Evolutionary conservation across 2,329 filamentous ascomycete genomes (phyloP).

Genomic region (Tolypocladium sp.): DNA sequence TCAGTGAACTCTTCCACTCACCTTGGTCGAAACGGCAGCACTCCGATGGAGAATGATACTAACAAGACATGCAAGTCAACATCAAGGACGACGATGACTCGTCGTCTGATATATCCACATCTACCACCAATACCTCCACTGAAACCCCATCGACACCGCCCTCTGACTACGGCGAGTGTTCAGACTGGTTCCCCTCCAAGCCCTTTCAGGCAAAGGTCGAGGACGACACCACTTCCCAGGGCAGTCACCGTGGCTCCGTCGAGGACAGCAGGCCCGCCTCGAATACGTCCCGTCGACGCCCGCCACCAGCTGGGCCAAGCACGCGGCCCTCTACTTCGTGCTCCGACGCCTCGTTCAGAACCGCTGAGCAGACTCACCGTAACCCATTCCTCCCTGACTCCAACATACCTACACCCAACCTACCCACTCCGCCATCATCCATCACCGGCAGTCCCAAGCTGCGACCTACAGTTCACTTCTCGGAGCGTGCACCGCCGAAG

Average conservation of each 20-base stretch:
- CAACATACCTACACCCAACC: too few relatives aligned
- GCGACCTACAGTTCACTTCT: slow-evolving; percentile 21
- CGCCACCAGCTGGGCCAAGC: background rate
- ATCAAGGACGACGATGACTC: slow-evolving; percentile 9
- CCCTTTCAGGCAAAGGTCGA: background rate
- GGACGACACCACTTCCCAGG: background rate
- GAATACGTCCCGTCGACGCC: background rate
- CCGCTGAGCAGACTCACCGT: background rate
- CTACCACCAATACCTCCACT: background rate
- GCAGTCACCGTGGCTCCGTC: background rate
- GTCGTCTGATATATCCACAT: background rate
- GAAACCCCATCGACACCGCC: background rate
- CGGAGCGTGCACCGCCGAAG: slow-evolving; percentile 15
- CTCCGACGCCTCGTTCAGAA: background rate
- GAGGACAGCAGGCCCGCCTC: background rate
- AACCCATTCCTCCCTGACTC: background rate
- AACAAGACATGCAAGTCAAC: slow-evolving; percentile 5
- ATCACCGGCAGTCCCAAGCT: slow-evolving; percentile 4
- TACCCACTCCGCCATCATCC: slow-evolving; percentile 1
- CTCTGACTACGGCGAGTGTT: background rate
- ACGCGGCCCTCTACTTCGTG: background rate
- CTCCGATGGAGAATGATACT: background rate
- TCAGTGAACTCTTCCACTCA: background rate
- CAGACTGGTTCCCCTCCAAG: background rate
- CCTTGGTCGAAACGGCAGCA: background rate